Conservation (phyloP, 1,284 basidiomycete species). For the Polyporus tsugae region DNA sequence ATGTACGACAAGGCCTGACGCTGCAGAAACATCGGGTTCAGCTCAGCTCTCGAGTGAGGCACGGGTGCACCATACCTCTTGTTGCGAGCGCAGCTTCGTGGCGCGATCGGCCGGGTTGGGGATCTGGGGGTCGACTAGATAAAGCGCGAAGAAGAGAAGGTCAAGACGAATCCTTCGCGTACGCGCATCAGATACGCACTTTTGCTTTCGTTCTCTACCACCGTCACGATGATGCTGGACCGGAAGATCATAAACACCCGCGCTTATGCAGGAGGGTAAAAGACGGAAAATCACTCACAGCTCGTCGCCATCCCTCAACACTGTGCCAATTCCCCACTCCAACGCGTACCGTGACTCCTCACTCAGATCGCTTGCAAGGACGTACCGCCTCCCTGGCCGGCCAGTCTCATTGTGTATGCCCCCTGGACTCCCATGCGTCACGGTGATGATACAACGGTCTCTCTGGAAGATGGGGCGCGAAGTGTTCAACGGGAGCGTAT, state of each 20-base stretch:
- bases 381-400: slow-evolving; percentile 76
- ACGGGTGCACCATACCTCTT: slow-evolving; percentile 70
- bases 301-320: slow-evolving; percentile 94
- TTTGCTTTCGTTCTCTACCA: slow-evolving; percentile 94
- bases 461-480: slow-evolving; percentile 87
- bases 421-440: slow-evolving; percentile 86
- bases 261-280: not conserved
- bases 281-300: slow-evolving; percentile 52
- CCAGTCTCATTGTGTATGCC: slow-evolving; percentile 57
- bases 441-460: slow-evolving; percentile 91
- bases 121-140: slow-evolving; percentile 81
- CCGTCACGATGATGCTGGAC: slow-evolving; percentile 79
- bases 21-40: slow-evolving; percentile 46
- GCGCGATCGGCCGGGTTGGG: slow-evolving; percentile 76
- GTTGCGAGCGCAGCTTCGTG: slow-evolving; percentile 83
- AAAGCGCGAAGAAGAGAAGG: slow-evolving; percentile 13
- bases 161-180: slow-evolving; percentile 8
- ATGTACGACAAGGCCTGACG: slow-evolving; percentile 91
- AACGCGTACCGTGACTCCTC: slow-evolving; percentile 93
- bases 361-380: slow-evolving; percentile 93
- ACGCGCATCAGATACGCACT: slow-evolving; percentile 52
- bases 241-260: slow-evolving; percentile 15
- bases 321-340: slow-evolving; percentile 97
- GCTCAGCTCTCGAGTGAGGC: not conserved
- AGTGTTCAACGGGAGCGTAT: slow-evolving; percentile 69